Percentiles rank a stretch among this genome's conserved stretches.
Conservation (phyloP, 2,329 filamentous ascomycete genomes). For the Xylaria multiplex region DNA sequence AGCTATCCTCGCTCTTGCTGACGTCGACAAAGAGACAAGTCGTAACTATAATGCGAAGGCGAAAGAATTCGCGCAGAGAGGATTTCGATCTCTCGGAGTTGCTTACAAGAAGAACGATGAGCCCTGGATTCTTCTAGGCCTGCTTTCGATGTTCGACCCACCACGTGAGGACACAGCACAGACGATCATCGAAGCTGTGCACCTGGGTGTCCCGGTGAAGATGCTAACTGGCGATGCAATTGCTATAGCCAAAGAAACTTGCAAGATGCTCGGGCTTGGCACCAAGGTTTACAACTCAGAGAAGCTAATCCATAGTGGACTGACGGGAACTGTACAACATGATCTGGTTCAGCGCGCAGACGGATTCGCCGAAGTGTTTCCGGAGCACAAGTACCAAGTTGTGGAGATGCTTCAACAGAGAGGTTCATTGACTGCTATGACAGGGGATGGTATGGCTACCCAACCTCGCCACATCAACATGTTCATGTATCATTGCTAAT, state of each 20-base stretch:
- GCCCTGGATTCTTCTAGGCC: slow-evolving; percentile 77
- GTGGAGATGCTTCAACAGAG: slow-evolving; percentile 80
- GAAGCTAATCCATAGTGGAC: slow-evolving; percentile 79
- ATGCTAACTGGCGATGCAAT: slow-evolving; percentile 85
- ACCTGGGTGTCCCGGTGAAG: slow-evolving; percentile 81
- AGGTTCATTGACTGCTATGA: slow-evolving; percentile 79
- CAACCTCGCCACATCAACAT: neutral
- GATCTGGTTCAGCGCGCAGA: slow-evolving; percentile 80
- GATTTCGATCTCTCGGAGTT: slow-evolving; percentile 83
- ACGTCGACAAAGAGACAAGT: slow-evolving; percentile 72
- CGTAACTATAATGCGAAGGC: slow-evolving; percentile 77
- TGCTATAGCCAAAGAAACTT: slow-evolving; percentile 82
- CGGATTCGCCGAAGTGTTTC: slow-evolving; percentile 79
- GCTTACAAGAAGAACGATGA: slow-evolving; percentile 81
- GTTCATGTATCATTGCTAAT: slow-evolving; percentile 20
- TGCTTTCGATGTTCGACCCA: slow-evolving; percentile 84
- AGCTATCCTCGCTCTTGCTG: slow-evolving; percentile 75
- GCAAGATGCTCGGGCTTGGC: slow-evolving; percentile 81
- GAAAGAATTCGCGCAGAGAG: slow-evolving; percentile 78
- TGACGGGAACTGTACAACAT: slow-evolving; percentile 77
- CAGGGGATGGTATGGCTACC: slow-evolving; percentile 66
- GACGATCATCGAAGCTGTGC: slow-evolving; percentile 79
- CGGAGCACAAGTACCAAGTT: slow-evolving; percentile 80
- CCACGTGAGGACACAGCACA: slow-evolving; percentile 82
- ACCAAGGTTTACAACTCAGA: slow-evolving; percentile 86